Percentiles rank a stretch among this genome's conserved stretches.
These are phyloP conservation scores for Aspergillus cejpii DNA, from an alignment of 2,329 filamentous ascomycete genomes.

Conservation along the genomic window DNA sequence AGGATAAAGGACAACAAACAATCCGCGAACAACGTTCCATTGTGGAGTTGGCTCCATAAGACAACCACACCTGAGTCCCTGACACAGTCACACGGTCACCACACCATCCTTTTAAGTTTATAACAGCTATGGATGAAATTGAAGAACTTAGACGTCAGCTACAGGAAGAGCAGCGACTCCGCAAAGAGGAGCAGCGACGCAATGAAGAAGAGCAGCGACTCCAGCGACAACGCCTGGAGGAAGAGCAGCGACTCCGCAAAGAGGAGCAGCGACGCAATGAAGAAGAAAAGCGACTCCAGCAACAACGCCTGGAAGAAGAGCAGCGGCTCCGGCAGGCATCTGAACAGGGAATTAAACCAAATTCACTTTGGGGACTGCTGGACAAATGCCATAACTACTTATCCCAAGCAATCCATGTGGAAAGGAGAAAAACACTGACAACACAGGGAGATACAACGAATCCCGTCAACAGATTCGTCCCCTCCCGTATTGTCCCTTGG, in stretches of 20 bases:
- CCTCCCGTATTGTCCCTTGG: constrained; percentile 19
- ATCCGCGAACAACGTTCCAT: too few relatives aligned
- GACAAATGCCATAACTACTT: constrained; percentile 19
- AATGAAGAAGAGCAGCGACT: too few relatives aligned
- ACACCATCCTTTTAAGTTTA: too few relatives aligned
- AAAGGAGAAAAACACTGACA: constrained; percentile 19
- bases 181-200: too few relatives aligned
- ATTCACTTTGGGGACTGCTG: constrained; percentile 18
- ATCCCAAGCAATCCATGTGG: constrained; percentile 18
- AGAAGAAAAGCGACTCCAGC: constrained; percentile 7
- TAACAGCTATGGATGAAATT: too few relatives aligned
- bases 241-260: constrained; percentile 10
- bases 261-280: constrained; percentile 7
- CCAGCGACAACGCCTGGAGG: constrained; percentile 8
- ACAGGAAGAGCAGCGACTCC: too few relatives aligned
- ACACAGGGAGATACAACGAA: constrained; percentile 20
- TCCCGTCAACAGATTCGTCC: constrained; percentile 16
- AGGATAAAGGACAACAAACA: too few relatives aligned
- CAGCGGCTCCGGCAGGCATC: constrained; percentile 9
- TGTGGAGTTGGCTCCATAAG: too few relatives aligned
- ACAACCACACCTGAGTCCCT: too few relatives aligned
- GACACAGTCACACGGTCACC: too few relatives aligned
- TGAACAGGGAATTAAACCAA: constrained; percentile 16
- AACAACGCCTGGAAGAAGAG: too few relatives aligned
- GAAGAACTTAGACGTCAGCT: too few relatives aligned